These are phyloP conservation scores for Silene noctiflora DNA, from an alignment of 179 eudicot species.

Conservation along the genomic window DNA sequence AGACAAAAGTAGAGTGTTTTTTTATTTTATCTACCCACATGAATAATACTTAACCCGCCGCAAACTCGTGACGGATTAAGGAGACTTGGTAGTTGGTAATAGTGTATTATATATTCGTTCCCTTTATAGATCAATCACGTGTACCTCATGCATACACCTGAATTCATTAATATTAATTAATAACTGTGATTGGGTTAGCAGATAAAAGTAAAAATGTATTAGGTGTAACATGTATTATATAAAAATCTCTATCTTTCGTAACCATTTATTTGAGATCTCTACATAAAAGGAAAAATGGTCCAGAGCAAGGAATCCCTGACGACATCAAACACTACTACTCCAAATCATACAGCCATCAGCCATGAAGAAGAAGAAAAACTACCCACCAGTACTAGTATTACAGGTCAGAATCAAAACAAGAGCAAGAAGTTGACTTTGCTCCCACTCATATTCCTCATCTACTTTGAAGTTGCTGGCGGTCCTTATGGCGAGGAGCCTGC, in stretches of 20 bases:
- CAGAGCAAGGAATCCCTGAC: neutral
- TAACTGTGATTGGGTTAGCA: constrained; percentile 1
- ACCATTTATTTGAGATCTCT: neutral
- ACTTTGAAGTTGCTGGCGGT: constrained; percentile 49
- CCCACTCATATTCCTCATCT: constrained; percentile 41
- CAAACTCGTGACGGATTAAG: no score
- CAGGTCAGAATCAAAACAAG: neutral
- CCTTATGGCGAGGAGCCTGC: constrained; percentile 48
- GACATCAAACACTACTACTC: neutral
- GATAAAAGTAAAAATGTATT: neutral
- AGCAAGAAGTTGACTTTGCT: constrained; percentile 34
- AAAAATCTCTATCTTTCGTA: no score
- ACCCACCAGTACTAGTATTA: neutral
- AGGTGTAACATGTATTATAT: no score
- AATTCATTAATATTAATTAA: neutral
- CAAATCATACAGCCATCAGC: neutral
- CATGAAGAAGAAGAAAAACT: constrained; percentile 20
- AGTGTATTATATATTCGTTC: neutral
- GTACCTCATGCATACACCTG: constrained; percentile 1
- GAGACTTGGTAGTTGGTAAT: no score
- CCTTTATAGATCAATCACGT: constrained; percentile 2
- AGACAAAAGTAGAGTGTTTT: no score
- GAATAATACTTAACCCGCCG: no score
- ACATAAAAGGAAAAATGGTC: neutral
- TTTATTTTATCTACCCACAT: no score